Conservation (phyloP, 495 filamentous ascomycete species). For the Lepidopterella palustris region DNA sequence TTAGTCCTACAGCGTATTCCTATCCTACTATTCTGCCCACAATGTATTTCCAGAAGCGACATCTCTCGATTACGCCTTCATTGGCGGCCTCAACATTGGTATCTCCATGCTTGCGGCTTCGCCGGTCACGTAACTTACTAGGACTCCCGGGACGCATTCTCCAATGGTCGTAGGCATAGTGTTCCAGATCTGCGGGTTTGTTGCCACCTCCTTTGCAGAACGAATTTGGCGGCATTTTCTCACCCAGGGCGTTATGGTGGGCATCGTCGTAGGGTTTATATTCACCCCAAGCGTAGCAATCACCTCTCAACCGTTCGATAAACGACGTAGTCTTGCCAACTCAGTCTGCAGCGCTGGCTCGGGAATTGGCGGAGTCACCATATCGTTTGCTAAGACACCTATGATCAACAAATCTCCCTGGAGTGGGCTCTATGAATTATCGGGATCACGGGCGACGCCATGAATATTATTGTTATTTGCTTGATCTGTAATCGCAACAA, state of each 20-base stretch:
- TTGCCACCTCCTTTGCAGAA: conserved; percentile 61
- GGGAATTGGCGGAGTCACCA: conserved; percentile 51
- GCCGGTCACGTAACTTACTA: conserved; percentile 54
- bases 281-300: conserved; percentile 47
- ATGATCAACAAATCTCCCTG: conserved; percentile 28
- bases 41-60: conserved; percentile 53
- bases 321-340: conserved; percentile 46
- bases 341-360: conserved; percentile 49
- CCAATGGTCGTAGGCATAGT: conserved; percentile 56
- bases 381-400: conserved; percentile 44
- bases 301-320: conserved; percentile 48
- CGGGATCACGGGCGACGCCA: conserved; percentile 9
- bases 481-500: conserved; percentile 20
- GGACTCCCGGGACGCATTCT: conserved; percentile 46
- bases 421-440: conserved; percentile 24
- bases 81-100: conserved; percentile 64
- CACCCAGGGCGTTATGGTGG: conserved; percentile 50
- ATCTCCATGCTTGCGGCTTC: conserved; percentile 59
- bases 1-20: conserved; percentile 64
- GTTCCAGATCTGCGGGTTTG: conserved; percentile 54
- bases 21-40: conserved; percentile 60
- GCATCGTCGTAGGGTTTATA: conserved; percentile 44
- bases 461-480: conserved; percentile 13
- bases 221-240: conserved; percentile 62
- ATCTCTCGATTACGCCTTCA: conserved; percentile 60